Conservation (phyloP, 139 green algal genomes). For the Coccomyxa sp. region DNA sequence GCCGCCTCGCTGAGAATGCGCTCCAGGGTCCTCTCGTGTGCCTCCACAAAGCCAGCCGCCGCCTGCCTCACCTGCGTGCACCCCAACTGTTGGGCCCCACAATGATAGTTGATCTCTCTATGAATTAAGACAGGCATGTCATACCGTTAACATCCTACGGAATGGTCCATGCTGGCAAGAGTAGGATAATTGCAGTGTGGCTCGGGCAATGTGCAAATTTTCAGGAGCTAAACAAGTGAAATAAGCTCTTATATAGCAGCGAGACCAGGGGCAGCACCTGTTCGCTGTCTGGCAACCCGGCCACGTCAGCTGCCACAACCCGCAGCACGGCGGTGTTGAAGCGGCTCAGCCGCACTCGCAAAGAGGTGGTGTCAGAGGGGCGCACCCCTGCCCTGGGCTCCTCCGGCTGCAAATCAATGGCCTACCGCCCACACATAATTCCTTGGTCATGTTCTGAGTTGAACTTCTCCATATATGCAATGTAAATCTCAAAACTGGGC, state of each 20-base stretch:
- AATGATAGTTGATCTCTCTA: slow-evolving; percentile 38
- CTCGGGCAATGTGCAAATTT: not conserved
- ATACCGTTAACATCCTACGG: not conserved
- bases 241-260: slow-evolving; percentile 9
- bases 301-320: not conserved
- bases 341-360: slow-evolving; percentile 11
- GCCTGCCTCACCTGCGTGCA: slow-evolving; percentile 34
- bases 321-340: not conserved
- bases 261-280: slow-evolving; percentile 39
- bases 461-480: not conserved
- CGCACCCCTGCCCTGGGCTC: slow-evolving; percentile 23
- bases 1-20: slow-evolving; percentile 53
- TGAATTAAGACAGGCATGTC: not conserved
- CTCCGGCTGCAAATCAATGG: slow-evolving; percentile 50
- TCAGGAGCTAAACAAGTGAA: not conserved
- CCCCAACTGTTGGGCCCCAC: slow-evolving; percentile 17
- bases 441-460: not conserved
- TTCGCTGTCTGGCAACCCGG: not conserved
- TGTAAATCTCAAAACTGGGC: not conserved
- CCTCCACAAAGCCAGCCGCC: slow-evolving; percentile 41
- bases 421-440: slow-evolving; percentile 24
- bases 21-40: slow-evolving; percentile 38
- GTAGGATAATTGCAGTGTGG: not conserved
- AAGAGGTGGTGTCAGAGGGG: not conserved
- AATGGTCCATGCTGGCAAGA: not conserved